Evolutionary conservation across 345 rosid genomes (phyloP), one percentile per base, ranked within the genome.

Genomic region (Mallotus nudiflorus): DNA sequence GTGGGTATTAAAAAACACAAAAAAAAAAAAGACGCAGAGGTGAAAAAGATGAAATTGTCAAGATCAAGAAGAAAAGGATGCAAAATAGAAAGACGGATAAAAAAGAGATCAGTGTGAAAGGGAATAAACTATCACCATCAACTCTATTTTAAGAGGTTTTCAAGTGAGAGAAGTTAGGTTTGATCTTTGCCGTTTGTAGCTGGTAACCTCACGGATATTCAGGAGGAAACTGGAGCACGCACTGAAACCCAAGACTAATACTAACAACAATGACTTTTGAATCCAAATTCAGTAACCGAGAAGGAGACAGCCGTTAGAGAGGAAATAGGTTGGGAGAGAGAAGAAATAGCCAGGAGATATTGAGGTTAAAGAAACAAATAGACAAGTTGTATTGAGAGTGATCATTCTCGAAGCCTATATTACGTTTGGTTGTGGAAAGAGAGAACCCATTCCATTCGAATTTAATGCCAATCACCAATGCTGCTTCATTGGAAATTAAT

Each of bases 81-180:
- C 78, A 59, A 74, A 83, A 2, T 33, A 33, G 37, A 33, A 78
- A 62, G 68, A n/a, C n/a, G n/a, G n/a, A n/a, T n/a, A n/a, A n/a
- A n/a, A n/a, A n/a, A 79, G 39, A 83, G 81, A 57, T 24, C 48
- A 70, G 57, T n/a, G 76, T 77, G 88, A 84, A 85, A 86, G 79
- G 81, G 84, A 83, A 83, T 75, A 86, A 81, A 89, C 88, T 76
- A 83, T 91, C 92, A 74, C 85, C 76, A 85, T 91, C 95, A 79
- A 61, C 24, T 6, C 22, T 45, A n/a, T 48, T 35, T 58, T 25
- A 24, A 59, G 53, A 12, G 6, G 59, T 20, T 60, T 16, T 46
- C 13, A 48, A 19, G 10, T 25, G 62, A 28, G n/a, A 18, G 50
- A 44, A 37, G 59, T 51, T 50, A 58, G 24, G 49, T 49, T 52